These are phyloP conservation scores for Coemansia sp. DNA, from an alignment of 192 early-diverging fungal species.

Conservation along the genomic window DNA sequence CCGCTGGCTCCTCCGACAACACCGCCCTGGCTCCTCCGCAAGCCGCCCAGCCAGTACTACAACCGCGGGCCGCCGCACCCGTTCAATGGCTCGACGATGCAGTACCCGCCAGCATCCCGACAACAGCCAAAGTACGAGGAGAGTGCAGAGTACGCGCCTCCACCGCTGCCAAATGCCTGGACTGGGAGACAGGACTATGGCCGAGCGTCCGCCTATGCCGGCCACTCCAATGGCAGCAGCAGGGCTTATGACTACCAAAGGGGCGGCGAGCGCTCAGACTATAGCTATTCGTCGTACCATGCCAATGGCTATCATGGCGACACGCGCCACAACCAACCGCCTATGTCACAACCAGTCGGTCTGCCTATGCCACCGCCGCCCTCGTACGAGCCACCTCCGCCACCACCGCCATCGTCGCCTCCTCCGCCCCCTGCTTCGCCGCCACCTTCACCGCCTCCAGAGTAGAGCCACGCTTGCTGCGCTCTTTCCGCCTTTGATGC, in stretches of 20 bases:
- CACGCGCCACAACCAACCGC: background rate
- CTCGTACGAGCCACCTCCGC: background rate
- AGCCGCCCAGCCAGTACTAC: slow-evolving; percentile 22
- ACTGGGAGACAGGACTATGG: background rate
- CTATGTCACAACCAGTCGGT: slow-evolving; percentile 2
- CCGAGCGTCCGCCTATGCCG: background rate
- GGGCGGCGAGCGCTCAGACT: background rate
- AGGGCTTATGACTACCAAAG: slow-evolving; percentile 1
- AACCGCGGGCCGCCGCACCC: slow-evolving; percentile 5
- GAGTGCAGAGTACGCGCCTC: background rate
- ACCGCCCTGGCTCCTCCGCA: slow-evolving; percentile 38
- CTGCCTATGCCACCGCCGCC: slow-evolving; percentile 13
- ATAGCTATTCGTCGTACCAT: slow-evolving; percentile 4
- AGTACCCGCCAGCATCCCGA: background rate
- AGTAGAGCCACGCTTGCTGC: background rate
- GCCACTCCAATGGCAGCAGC: background rate
- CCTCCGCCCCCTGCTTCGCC: slow-evolving; percentile 10
- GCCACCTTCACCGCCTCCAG: slow-evolving; percentile 14
- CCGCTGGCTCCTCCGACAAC: slow-evolving; percentile 25
- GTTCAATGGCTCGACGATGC: background rate
- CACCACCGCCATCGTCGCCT: slow-evolving; percentile 5
- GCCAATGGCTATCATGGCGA: background rate
- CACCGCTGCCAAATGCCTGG: slow-evolving; percentile 3
- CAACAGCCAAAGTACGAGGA: background rate
- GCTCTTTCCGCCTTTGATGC: too few relatives aligned